Base-by-base conservation (phyloP, 192 early-diverging fungal genomes). In the Coemansia sp. region DNA sequence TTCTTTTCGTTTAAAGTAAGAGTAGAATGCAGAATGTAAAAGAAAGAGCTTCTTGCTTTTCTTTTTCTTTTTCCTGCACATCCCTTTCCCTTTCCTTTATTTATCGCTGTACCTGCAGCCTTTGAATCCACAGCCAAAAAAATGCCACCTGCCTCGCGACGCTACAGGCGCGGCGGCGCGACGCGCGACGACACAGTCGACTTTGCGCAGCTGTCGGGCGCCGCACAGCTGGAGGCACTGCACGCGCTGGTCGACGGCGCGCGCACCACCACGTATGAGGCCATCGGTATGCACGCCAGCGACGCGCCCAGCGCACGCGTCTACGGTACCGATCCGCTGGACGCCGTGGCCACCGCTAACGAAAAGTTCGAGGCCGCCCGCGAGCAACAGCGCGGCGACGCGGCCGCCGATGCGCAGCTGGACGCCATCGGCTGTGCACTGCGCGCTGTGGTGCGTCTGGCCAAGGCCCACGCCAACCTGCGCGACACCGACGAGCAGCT, bases 261-360 rank as follows among this genome's bases (percentile, higher is more conserved):
- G 22, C 68, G 70, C 18, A 63, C 72, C 10, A 36, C 64, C 8
- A 68, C 66, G 3, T 77, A 72, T 51, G 75, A 75, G 64, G 76
- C 81, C 14, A 72, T 83, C 59, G 69, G 67, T 56, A 75, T 63
- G 68, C 67, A 83, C 67, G 55, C 73, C 52, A 59, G 68, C 22
- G 69, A 77, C 61, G 67, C 71, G 38, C 63, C 75, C 5, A 67
- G 60, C 56, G 71, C 68, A 32, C 48, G 56, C 32, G 54, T 73
- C 48, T 71, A 76, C 54, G 75, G 65, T 4, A 58, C 67, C 20
- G 81, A 83, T 36, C 75, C 76, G 14, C 73, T 77, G 29, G 73
- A 83, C 70, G 81, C 77, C 49, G 67, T 77, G n/a, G 81, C 75
- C 7, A 75, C 81, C 10, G 63, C 75, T 20, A 77, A 74, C 50